phyloP scores from a whole-genome alignment of 768 basidiomycete genomes.

The Amanita jacksonii region DNA sequence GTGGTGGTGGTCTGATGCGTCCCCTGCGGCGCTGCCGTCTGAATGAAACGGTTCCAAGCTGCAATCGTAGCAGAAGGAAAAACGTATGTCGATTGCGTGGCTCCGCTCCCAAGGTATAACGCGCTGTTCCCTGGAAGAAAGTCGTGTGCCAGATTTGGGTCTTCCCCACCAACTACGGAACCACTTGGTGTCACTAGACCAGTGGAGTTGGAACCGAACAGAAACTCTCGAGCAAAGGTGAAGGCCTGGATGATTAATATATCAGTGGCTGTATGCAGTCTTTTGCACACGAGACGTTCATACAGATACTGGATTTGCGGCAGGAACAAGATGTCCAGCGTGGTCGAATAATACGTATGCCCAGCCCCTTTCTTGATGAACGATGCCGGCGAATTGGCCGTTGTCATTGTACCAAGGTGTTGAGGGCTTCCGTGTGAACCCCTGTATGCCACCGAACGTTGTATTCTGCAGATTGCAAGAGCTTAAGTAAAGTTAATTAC shows the following conservation, averaged over 20 bases:
- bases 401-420: conserved; percentile 58
- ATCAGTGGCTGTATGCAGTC: conserved; percentile 1
- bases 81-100: conserved; percentile 41
- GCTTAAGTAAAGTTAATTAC: conserved; percentile 5
- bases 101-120: conserved; percentile 44
- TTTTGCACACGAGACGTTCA: conserved; percentile 10
- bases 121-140: conserved; percentile 45
- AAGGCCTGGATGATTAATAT: conserved; percentile 36
- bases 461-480: conserved; percentile 41
- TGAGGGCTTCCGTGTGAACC: conserved; percentile 58
- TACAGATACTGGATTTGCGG: conserved; percentile 27
- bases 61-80: conserved; percentile 46
- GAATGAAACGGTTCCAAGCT: conserved; percentile 46
- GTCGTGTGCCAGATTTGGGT: conserved; percentile 31
- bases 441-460: conserved; percentile 69
- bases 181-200: conserved; percentile 39
- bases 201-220: conserved; percentile 51
- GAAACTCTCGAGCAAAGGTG: conserved; percentile 55
- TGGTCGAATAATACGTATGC: conserved; percentile 34
- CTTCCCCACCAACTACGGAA: conserved; percentile 41
- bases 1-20: neutral
- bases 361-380: conserved; percentile 72
- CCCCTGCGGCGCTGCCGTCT: conserved; percentile 18
- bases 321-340: conserved; percentile 34
- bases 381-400: conserved; percentile 53